These are phyloP conservation scores for Cordyceps pruinosa DNA, from an alignment of 2,329 filamentous ascomycete genomes.

Conservation along the genomic window DNA sequence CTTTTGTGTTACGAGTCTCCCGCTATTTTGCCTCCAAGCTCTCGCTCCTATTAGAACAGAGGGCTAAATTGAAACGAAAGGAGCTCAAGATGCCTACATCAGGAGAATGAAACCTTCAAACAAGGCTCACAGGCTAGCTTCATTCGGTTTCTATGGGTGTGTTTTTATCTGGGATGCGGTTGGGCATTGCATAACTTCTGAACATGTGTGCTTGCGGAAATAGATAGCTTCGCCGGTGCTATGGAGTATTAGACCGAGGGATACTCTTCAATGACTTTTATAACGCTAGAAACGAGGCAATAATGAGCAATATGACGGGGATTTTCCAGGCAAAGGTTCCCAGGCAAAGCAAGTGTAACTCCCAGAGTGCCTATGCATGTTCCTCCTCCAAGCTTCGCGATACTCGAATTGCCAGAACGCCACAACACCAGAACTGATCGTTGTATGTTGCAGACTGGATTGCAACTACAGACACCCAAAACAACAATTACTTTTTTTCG, in stretches of 20 bases:
- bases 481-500: background rate
- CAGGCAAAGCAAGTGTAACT: background rate
- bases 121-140: background rate
- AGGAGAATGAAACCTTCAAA: background rate
- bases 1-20: conserved; percentile 26
- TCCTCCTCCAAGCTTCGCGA: background rate
- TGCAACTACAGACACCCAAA: background rate
- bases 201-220: background rate
- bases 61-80: conserved; percentile 24
- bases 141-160: background rate
- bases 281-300: background rate
- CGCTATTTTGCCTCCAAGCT: conserved; percentile 26
- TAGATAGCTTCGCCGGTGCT: background rate
- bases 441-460: background rate
- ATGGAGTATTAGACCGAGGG: background rate
- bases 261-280: background rate
- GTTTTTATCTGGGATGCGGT: background rate
- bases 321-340: background rate
- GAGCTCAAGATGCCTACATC: conserved; percentile 17
- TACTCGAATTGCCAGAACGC: too few species aligned
- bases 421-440: background rate
- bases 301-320: background rate
- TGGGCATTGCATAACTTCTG: background rate
- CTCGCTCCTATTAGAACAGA: conserved; percentile 15
- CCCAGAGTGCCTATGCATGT: background rate